phyloP scores from a whole-genome alignment of 306 rosid species.

The Pterocarpus santalinus region DNA sequence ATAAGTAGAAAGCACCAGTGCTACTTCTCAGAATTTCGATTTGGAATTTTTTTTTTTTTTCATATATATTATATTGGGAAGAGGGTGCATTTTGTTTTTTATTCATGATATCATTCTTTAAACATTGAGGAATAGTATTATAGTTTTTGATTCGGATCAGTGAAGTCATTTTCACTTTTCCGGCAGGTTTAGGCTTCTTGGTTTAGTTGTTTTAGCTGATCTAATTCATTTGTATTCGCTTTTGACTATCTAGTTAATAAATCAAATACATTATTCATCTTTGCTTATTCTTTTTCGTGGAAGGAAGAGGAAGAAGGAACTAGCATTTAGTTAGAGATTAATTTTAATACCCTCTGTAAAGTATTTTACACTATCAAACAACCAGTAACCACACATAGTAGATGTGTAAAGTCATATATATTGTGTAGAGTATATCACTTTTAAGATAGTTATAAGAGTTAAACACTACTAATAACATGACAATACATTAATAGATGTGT shows the following conservation, averaged over 20 bases:
- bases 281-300: conserved; percentile 3
- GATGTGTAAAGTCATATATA: too few relatives aligned
- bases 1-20: conserved; percentile 64
- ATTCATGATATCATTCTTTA: conserved; percentile 34
- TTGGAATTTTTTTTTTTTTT: neutral
- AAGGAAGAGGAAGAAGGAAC: neutral
- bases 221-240: conserved; percentile 37
- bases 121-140: conserved; percentile 3
- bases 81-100: neutral
- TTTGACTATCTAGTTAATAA: conserved; percentile 21
- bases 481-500: too few relatives aligned
- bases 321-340: neutral
- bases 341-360: neutral
- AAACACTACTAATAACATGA: too few relatives aligned
- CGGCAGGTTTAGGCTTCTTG: conserved; percentile 1
- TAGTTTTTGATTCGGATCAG: neutral
- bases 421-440: too few relatives aligned
- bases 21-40: neutral
- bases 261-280: conserved; percentile 2
- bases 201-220: conserved; percentile 21
- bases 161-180: conserved; percentile 33
- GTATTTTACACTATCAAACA: too few relatives aligned
- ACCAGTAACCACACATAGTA: too few relatives aligned
- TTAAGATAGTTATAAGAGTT: too few relatives aligned
- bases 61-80: neutral